These are phyloP conservation scores for Alternaria ventricosa DNA, from an alignment of 2,329 filamentous ascomycete genomes.

Conservation along the genomic window DNA sequence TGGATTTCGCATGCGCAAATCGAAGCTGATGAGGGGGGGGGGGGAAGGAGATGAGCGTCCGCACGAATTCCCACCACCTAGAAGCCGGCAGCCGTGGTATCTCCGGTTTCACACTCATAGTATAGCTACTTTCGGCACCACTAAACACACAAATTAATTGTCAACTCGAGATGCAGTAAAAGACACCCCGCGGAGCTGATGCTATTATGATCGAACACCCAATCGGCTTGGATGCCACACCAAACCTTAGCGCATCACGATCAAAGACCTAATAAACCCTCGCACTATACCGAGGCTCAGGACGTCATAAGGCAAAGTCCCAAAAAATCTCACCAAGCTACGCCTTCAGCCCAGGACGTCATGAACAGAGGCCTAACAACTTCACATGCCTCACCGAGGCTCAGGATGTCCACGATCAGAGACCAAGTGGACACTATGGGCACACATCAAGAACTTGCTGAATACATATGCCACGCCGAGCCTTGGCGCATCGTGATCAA, in stretches of 20 bases:
- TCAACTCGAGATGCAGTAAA: not conserved
- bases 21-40: not conserved
- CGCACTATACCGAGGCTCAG: not conserved
- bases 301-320: not conserved
- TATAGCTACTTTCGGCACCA: not conserved
- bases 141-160: not conserved
- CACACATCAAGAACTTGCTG: not conserved
- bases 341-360: not conserved
- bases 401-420: not conserved
- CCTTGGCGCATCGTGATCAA: not conserved
- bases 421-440: not conserved
- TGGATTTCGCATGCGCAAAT: not conserved
- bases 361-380: not conserved
- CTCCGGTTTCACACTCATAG: not conserved
- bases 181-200: not conserved
- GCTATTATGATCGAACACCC: not conserved
- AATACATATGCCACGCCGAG: too few relatives aligned
- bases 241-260: not conserved
- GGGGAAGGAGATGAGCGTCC: not conserved
- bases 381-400: not conserved
- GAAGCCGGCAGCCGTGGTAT: not conserved
- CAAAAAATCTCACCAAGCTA: not conserved
- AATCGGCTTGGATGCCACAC: not conserved
- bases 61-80: not conserved
- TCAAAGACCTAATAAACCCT: not conserved